These are phyloP conservation scores for Quercus dentata DNA, from an alignment of 306 rosid genomes.

Conservation along the genomic window DNA sequence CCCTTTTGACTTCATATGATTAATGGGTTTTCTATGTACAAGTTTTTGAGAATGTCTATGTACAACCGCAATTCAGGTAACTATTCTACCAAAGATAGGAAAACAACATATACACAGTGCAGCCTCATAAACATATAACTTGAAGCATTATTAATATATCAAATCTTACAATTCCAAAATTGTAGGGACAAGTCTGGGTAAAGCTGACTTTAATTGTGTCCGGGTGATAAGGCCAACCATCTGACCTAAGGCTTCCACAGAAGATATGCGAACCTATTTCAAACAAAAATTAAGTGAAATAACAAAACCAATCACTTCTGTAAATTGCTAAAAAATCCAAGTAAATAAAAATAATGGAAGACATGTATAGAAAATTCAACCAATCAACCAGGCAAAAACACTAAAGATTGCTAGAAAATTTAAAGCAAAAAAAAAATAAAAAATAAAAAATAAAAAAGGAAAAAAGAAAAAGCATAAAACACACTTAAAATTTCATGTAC, in stretches of 20 bases:
- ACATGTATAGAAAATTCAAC: not conserved
- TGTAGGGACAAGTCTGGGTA: slow-evolving; percentile 87
- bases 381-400: not conserved
- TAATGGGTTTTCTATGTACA: not conserved
- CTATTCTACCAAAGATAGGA: slow-evolving; percentile 6
- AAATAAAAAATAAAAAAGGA: no score
- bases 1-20: slow-evolving; percentile 10
- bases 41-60: not conserved
- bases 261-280: slow-evolving; percentile 68
- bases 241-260: slow-evolving; percentile 93
- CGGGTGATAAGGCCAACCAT: slow-evolving; percentile 90
- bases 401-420: not conserved
- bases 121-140: slow-evolving; percentile 2
- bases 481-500: not conserved
- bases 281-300: slow-evolving; percentile 13
- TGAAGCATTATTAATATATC: slow-evolving; percentile 15
- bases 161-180: slow-evolving; percentile 86
- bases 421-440: not conserved
- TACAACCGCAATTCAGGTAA: not conserved
- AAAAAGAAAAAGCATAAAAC: no score
- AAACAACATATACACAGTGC: slow-evolving; percentile 9
- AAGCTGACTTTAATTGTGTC: slow-evolving; percentile 77
- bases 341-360: slow-evolving; percentile 2
- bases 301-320: not conserved
- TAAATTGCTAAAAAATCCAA: slow-evolving; percentile 11